Base-by-base conservation (phyloP, 1,139 yeast species). In the Yamadazyma spencermartinsiae region DNA sequence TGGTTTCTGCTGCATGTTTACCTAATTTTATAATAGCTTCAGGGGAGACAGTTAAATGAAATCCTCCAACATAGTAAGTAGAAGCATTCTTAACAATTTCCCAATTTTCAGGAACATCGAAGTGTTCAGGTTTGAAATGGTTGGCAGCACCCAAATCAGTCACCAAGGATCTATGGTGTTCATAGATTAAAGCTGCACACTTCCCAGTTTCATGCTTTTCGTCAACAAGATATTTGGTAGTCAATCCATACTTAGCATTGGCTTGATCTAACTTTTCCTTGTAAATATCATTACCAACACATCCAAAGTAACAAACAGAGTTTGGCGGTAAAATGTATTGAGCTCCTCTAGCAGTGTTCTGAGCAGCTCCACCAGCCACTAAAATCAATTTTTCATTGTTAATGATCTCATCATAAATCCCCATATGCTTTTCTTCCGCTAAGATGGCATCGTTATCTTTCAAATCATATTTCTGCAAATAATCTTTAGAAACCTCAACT, bases 311-410 rank as follows among this genome's bases (percentile, higher is more conserved):
- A 39, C 84, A 86, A 37, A 92, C 98, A 23, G 94, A 82, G 55
- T 81, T 66, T 35, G 74, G 68, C 43, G 98, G 96, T 42, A 94
- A 75, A 48, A 88, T 69, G 70, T 88, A 90, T 61, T 92, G 97
- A 38, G 98, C 98, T 59, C 96, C 99, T 72, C 99, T 82, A 43
- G 98, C 97, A 48, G 98, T 83, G 73, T 92, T 92, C 72, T 92
- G 99, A 44, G 98, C 98, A 54, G 99, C 98, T 63, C 99, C 99
- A 53, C 99, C 99, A 45, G 99, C 98, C 53, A 92, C 80, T 48
- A 82, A 69, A 58, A 80, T 79, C 51, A 86, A 82, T 46, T 74
- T 79, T 31, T 77, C 72, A 61, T 72, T 70, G 37, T 73, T 64
- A 48, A 87, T 69, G 51, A 86, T 76, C 66, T 90, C 98, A 42